Percentiles rank a stretch among this genome's conserved stretches.
phyloP scores from a whole-genome alignment of 139 green algal species.

The Volvox africanus region DNA sequence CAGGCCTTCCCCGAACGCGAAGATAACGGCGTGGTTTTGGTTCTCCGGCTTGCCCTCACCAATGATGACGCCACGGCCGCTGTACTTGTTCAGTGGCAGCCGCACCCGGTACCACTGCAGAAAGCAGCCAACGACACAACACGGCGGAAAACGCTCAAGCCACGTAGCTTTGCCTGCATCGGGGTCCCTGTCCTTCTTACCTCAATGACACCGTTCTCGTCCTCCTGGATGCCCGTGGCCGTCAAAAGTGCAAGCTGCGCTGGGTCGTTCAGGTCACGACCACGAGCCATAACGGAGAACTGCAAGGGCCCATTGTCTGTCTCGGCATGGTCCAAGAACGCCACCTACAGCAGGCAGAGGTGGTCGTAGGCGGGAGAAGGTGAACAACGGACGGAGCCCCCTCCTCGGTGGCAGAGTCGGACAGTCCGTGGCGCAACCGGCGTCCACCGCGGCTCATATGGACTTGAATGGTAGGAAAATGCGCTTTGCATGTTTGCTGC shows the following conservation, averaged over 20 bases:
- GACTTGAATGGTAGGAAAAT: too few relatives aligned
- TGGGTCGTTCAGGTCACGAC: conserved; percentile 48
- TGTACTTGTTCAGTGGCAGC: conserved; percentile 66
- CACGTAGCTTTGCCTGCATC: too few relatives aligned
- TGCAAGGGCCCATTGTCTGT: conserved; percentile 45
- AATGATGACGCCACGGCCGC: conserved; percentile 70
- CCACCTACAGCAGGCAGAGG: background rate
- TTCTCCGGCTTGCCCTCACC: conserved; percentile 95
- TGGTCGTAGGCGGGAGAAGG: background rate
- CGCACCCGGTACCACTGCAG: conserved; percentile 44
- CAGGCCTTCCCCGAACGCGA: conserved; percentile 73
- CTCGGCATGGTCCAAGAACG: conserved; percentile 57
- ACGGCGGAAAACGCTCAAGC: too few relatives aligned
- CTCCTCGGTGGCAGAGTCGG: too few relatives aligned
- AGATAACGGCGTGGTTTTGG: conserved; percentile 91
- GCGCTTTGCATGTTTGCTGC: too few relatives aligned
- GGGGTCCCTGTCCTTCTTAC: background rate
- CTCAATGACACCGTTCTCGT: conserved; percentile 37
- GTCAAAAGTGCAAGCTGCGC: conserved; percentile 34
- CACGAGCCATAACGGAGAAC: conserved; percentile 56
- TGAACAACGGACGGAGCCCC: background rate
- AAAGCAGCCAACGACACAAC: too few relatives aligned
- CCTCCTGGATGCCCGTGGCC: conserved; percentile 49
- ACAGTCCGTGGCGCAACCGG: too few relatives aligned
- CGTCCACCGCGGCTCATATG: too few relatives aligned